Evolutionary conservation across 345 rosid genomes (phyloP).

Genomic region (Gynandropsis gynandra): DNA sequence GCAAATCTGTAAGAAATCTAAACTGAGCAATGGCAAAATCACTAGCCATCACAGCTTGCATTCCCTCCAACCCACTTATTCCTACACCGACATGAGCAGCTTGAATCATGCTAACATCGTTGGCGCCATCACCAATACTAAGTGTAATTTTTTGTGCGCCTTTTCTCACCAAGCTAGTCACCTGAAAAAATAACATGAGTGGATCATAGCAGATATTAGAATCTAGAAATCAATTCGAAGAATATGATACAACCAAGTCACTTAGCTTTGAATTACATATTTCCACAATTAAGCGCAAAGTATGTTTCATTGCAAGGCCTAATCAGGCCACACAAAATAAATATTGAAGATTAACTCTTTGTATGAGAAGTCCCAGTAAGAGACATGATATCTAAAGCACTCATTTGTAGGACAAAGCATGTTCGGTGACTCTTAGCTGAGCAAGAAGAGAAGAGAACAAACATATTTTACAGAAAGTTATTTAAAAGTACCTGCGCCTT

Average conservation of each 20-base stretch:
- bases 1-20: constrained; percentile 85
- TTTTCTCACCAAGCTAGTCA: constrained; percentile 89
- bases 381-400: background rate
- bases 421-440: too few species aligned
- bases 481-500: constrained; percentile 77
- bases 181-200: constrained; percentile 38
- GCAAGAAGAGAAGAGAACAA: background rate
- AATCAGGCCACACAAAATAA: constrained; percentile 6
- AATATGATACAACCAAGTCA: constrained; percentile 9
- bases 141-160: constrained; percentile 96
- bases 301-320: background rate
- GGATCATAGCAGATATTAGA: constrained; percentile 2
- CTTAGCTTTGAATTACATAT: constrained; percentile 3
- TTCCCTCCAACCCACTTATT: constrained; percentile 97
- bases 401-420: background rate
- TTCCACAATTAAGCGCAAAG: constrained; percentile 1
- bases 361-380: background rate
- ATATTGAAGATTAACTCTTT: background rate
- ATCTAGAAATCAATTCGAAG: constrained; percentile 2
- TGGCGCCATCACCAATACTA: constrained; percentile 99
- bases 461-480: background rate
- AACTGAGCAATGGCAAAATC: constrained; percentile 99
- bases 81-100: constrained; percentile 99
- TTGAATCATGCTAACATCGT: constrained; percentile 99
- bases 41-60: constrained; percentile 99